Percentiles rank a stretch among this genome's conserved stretches.
Evolutionary conservation across 805 yeast species (phyloP).

Genomic region (Suhomyces kilbournensis): DNA sequence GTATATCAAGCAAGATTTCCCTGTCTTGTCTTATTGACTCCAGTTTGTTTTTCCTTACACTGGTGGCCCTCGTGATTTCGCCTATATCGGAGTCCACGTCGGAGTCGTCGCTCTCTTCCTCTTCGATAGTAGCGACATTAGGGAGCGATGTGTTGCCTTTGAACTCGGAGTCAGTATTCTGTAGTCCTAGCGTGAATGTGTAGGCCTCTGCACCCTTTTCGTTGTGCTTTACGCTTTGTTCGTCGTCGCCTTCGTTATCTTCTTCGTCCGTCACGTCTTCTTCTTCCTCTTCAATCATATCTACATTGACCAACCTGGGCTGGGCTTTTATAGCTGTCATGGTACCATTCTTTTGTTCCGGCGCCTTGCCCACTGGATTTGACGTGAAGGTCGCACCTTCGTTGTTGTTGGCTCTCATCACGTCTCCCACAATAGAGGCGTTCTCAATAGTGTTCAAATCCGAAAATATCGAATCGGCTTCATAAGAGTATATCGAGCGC

Average conservation of each 20-base stretch:
- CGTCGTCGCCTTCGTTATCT: neutral
- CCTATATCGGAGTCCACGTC: constrained; percentile 48
- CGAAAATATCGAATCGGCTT: constrained; percentile 39
- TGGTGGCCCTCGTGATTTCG: constrained; percentile 41
- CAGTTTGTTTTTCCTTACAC: constrained; percentile 19
- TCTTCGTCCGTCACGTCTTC: constrained; percentile 13
- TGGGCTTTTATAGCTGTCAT: constrained; percentile 76
- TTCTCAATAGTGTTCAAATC: constrained; percentile 44
- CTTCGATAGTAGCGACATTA: neutral
- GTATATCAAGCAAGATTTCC: constrained; percentile 13
- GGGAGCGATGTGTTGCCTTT: neutral
- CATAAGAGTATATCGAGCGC: constrained; percentile 44
- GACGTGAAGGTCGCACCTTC: constrained; percentile 2
- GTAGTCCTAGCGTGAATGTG: constrained; percentile 1
- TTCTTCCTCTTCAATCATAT: constrained; percentile 41
- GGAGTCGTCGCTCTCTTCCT: constrained; percentile 16
- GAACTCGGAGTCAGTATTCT: neutral
- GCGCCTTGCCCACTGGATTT: neutral
- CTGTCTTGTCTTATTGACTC: constrained; percentile 8
- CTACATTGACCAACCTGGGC: constrained; percentile 65
- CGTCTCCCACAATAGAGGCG: constrained; percentile 46
- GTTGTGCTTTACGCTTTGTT: neutral
- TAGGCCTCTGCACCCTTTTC: neutral
- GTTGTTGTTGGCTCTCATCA: constrained; percentile 20
- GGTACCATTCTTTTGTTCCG: constrained; percentile 32